Percentiles rank a stretch among this genome's conserved stretches.
These are phyloP conservation scores for Ailanthus altissimus DNA, from an alignment of 345 rosid species.

Conservation along the genomic window DNA sequence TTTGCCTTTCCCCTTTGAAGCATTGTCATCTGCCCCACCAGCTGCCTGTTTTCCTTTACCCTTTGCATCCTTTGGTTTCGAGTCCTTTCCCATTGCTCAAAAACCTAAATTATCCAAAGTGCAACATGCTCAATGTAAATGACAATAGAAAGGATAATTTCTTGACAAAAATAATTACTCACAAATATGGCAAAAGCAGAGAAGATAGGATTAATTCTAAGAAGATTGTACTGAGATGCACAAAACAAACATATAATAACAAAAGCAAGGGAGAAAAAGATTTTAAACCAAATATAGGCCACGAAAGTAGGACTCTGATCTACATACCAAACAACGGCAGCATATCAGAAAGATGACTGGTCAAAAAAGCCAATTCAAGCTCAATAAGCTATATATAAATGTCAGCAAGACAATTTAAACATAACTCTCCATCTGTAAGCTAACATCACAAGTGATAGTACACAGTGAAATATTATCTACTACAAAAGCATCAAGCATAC, in stretches of 20 bases:
- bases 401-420: background rate
- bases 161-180: background rate
- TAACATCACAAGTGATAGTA: background rate
- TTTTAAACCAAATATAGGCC: background rate
- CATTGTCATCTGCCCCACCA: conserved; percentile 63
- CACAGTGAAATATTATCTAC: background rate
- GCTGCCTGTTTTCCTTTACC: conserved; percentile 88
- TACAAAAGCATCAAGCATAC: background rate
- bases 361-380: background rate
- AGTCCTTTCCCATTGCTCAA: conserved; percentile 66
- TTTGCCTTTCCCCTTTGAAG: conserved; percentile 95
- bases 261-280: background rate
- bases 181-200: background rate
- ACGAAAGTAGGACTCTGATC: background rate
- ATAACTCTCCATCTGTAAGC: background rate
- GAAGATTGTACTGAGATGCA: background rate
- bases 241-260: background rate
- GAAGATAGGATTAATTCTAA: conserved; percentile 5
- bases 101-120: background rate
- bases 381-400: background rate
- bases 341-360: background rate
- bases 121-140: background rate
- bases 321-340: background rate
- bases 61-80: conserved; percentile 56
- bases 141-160: background rate